Base-by-base conservation (phyloP, 1,139 yeast species). In the Hansenula anomala region DNA sequence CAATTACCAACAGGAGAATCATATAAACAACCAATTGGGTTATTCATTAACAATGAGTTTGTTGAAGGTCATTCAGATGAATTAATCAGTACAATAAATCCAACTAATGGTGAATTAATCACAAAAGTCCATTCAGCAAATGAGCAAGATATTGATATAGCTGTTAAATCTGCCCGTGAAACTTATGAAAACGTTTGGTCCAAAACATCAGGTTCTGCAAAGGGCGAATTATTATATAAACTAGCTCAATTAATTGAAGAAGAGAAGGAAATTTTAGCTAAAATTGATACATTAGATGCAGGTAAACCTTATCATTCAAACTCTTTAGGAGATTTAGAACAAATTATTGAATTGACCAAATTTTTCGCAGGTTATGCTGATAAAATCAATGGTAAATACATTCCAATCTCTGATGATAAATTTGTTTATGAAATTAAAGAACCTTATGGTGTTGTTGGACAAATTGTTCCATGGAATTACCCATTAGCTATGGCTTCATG, bases 321-420 rank as follows among this genome's bases (percentile, higher is more conserved):
- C 51, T 69, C 80, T 11, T 54, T 63, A 41, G 74, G 66, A 42
- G 96, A 88, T 58, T 68, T 88, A 37, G 75, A 68, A 58, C 64
- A 75, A 64, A 66, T 80, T 60, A 56, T 80, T 57, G 64, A 75
- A 51, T 67, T 84, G 60, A 68, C 80, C 63, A 69, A 81, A 67
- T 67, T 81, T 71, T 77, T 77, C 59, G 95, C 94, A 16, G 96
- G 96, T 28, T 82, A 84, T 77, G 89, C 94, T 31, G 95, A 84
- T 62, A 88, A 87, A 67, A 63, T 78, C 41, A 46, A 50, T 6
- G 96, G 96, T 29, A 71, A 71, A 44, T 78, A 80, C 39, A 78
- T 85, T 49, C 88, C 85, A 46, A 67, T 84, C 46, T 59, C 54
- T 40, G 75, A 78, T 20, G 73, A 74, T 41, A 80, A 81, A 61